Evolutionary conservation across 176 grass and related monocot species (phyloP).

Genomic region (Musa troglodytarum): DNA sequence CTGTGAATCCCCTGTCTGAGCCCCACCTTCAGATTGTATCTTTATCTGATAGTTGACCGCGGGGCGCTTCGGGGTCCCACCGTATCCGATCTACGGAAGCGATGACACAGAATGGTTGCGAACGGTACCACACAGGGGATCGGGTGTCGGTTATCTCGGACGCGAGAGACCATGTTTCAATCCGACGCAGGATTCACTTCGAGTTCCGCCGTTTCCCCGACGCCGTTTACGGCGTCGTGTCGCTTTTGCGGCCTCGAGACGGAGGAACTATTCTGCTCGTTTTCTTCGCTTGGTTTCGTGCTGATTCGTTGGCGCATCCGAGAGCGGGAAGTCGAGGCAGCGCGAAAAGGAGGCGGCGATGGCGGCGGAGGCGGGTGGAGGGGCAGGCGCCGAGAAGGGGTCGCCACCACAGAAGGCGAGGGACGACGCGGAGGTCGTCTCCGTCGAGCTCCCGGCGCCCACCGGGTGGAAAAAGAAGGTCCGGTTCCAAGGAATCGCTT

Average conservation of each 20-base stretch:
- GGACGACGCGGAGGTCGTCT: slow-evolving; percentile 18
- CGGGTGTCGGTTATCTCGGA: neutral
- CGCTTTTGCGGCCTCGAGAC: neutral
- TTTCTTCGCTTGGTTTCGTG: neutral
- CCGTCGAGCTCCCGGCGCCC: slow-evolving; percentile 63
- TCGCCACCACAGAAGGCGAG: neutral
- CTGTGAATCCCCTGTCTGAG: no score
- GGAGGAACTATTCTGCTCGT: no score
- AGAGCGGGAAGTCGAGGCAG: neutral
- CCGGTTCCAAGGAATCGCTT: neutral
- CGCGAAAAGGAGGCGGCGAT: neutral
- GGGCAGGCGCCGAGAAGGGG: neutral
- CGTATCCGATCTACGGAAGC: neutral
- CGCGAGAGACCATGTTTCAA: neutral
- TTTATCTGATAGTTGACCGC: no score
- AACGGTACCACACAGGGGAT: neutral
- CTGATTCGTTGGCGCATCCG: neutral
- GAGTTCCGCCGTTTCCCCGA: neutral
- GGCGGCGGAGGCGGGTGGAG: neutral
- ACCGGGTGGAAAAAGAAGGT: slow-evolving; percentile 68
- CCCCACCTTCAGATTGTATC: no score
- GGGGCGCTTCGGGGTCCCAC: neutral
- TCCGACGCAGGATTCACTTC: neutral
- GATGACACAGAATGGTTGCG: neutral
- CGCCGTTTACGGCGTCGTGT: neutral